phyloP scores from a whole-genome alignment of 1,139 yeast genomes.

The Geotrichum siamense region DNA sequence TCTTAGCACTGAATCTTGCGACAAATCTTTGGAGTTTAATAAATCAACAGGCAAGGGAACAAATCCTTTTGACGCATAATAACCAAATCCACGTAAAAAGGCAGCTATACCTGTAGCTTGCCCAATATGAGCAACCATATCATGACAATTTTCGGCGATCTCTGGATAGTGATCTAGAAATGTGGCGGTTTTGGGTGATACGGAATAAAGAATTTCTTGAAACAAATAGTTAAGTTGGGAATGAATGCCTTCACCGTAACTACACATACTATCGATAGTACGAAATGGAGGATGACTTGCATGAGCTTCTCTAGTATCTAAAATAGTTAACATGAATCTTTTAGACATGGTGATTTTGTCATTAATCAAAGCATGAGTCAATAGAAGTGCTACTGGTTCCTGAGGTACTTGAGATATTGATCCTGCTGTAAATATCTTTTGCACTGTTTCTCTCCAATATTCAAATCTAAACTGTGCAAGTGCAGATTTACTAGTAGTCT shows the following conservation, averaged over 20 bases:
- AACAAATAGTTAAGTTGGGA: slow-evolving; percentile 67
- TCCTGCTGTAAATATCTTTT: slow-evolving; percentile 27
- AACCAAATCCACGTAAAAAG: slow-evolving; percentile 54
- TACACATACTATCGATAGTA: slow-evolving; percentile 53
- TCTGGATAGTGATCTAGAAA: slow-evolving; percentile 44
- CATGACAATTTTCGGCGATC: slow-evolving; percentile 40
- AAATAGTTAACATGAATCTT: slow-evolving; percentile 50
- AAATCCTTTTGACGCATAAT: slow-evolving; percentile 49
- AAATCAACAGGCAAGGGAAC: slow-evolving; percentile 53
- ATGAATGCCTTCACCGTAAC: slow-evolving; percentile 74
- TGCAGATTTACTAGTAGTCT: slow-evolving; percentile 39
- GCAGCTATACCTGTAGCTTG: slow-evolving; percentile 72
- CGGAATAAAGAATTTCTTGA: slow-evolving; percentile 55
- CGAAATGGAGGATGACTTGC: slow-evolving; percentile 45
- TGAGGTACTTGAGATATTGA: slow-evolving; percentile 33
- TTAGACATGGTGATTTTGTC: slow-evolving; percentile 44
- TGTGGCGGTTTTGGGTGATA: slow-evolving; percentile 51
- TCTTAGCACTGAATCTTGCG: slow-evolving; percentile 59
- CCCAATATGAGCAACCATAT: slow-evolving; percentile 74
- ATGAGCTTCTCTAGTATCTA: slow-evolving; percentile 51
- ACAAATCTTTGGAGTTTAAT: slow-evolving; percentile 47
- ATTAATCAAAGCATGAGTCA: slow-evolving; percentile 30
- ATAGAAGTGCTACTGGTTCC: slow-evolving; percentile 58
- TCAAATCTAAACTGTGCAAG: slow-evolving; percentile 36
- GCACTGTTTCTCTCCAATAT: slow-evolving; percentile 36